Evolutionary conservation across 306 rosid genomes (phyloP), one percentile per base, ranked within the genome.

Genomic region (Citrullus amarus): DNA sequence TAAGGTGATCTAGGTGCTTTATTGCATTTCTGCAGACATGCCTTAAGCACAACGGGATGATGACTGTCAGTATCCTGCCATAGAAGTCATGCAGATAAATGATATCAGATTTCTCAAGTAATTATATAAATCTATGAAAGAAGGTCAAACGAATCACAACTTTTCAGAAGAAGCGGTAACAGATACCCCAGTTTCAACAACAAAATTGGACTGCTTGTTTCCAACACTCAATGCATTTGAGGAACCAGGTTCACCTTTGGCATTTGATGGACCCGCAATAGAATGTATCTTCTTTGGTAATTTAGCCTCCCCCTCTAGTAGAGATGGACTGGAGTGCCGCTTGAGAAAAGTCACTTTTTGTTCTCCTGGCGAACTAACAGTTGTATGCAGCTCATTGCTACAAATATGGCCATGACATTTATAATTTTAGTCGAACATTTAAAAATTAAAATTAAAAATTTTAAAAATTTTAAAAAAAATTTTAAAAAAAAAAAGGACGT

Each of bases 1-100:
- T 32, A 25, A 82, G 85, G 83, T 60, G 81, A 58, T 48, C 65
- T 89, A 12, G 97, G 80, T 20, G 91, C 84, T 80, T 85, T 83
- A 75, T 82, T 85, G 78, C 98, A 95, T 81, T 82, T 85, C 85
- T 89, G 90, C 65, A 90, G 80, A 77, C 87, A 59, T 79, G 86
- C 72, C 69, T 86, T 92, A 54, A 83, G 74, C 68, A 72, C 75
- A 55, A 50, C 43, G 34, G 81, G n/a, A 76, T 79, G 80, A 46
- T 84, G 85, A 77, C 79, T 79, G 80, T 22, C 59, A 57, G 80
- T 80, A 79, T 80, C 92, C 94, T 91, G 84, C 80, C 76, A 75
- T 39, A 75, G 80, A 51, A 82, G 38, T 61, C 77, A 58, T 53
- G 77, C 81, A 74, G 62, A 34, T 14, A 18, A 73, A 44, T 16